These are phyloP conservation scores for Stemphylium lycopersici DNA, from an alignment of 2,329 filamentous ascomycete genomes.

Conservation along the genomic window DNA sequence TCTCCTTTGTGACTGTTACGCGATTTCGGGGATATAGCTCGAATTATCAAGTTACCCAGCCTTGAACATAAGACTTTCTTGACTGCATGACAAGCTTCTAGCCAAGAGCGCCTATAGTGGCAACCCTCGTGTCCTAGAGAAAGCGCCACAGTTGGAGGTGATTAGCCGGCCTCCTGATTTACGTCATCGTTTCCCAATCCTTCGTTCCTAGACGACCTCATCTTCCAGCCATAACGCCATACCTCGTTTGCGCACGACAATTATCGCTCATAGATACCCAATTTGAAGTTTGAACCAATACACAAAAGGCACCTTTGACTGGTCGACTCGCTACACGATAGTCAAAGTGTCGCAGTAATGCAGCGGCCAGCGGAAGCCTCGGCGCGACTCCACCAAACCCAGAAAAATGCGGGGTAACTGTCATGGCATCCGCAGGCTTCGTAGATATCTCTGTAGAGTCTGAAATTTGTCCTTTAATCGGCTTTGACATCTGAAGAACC, in stretches of 20 bases:
- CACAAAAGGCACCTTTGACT: not conserved
- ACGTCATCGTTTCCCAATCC: constrained; percentile 1
- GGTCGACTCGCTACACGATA: not conserved
- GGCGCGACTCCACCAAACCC: not conserved
- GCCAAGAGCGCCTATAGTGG: constrained; percentile 3
- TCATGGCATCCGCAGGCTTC: not conserved
- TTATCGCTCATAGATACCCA: not conserved
- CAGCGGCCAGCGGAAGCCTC: not conserved
- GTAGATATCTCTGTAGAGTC: not conserved
- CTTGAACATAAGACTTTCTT: constrained; percentile 7
- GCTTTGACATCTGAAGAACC: not conserved
- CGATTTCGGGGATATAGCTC: constrained; percentile 3
- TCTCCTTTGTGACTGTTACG: not conserved
- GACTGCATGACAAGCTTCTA: constrained; percentile 6
- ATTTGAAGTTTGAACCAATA: not conserved
- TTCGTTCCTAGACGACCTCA: not conserved
- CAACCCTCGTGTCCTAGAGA: too few relatives aligned
- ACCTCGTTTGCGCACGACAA: not conserved
- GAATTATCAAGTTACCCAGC: too few relatives aligned
- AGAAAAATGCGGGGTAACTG: constrained; percentile 10
- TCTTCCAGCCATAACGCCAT: not conserved
- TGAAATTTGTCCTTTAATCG: not conserved
- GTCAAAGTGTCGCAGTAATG: not conserved
- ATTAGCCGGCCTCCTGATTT: constrained; percentile 1
- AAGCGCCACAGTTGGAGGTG: not conserved